phyloP scores from a whole-genome alignment of 176 grass and related monocot species.

The Secale cereale region DNA sequence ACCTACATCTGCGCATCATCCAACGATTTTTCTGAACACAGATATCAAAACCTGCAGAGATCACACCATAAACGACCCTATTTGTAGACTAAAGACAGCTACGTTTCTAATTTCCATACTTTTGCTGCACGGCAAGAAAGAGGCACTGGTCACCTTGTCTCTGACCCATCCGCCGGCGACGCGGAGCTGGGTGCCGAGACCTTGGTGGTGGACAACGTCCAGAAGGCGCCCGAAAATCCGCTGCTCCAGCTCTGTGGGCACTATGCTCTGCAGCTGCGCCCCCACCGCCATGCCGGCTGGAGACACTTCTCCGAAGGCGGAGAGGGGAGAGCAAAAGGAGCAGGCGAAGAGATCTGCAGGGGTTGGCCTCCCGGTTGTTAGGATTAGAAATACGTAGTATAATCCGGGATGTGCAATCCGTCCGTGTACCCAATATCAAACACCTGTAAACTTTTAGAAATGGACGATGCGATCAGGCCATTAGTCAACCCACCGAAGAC shows the following conservation, averaged over 20 bases:
- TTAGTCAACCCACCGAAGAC: too few species aligned
- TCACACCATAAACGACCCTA: not conserved
- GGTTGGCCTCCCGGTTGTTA: not conserved
- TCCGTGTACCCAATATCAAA: too few species aligned
- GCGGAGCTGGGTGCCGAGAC: slow-evolving; percentile 56
- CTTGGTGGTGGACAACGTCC: slow-evolving; percentile 66
- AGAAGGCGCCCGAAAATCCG: slow-evolving; percentile 64
- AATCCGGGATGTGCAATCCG: too few species aligned
- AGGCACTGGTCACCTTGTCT: slow-evolving; percentile 38
- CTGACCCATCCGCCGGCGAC: slow-evolving; percentile 58
- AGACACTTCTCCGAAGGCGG: not conserved
- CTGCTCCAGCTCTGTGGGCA: slow-evolving; percentile 65
- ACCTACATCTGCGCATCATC: not conserved
- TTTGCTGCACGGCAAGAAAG: too few species aligned
- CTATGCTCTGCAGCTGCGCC: slow-evolving; percentile 39
- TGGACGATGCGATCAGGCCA: too few species aligned
- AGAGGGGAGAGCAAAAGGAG: not conserved
- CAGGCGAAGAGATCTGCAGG: slow-evolving; percentile 30
- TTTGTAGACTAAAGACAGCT: not conserved
- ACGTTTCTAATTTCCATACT: not conserved
- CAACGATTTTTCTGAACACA: not conserved
- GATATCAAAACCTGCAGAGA: not conserved
- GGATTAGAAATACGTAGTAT: too few species aligned
- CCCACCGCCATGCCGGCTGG: slow-evolving; percentile 17
- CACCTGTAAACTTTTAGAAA: too few species aligned